Evolutionary conservation across 129 eudicot genomes (phyloP).

Genomic region (Sambucus nigra): DNA sequence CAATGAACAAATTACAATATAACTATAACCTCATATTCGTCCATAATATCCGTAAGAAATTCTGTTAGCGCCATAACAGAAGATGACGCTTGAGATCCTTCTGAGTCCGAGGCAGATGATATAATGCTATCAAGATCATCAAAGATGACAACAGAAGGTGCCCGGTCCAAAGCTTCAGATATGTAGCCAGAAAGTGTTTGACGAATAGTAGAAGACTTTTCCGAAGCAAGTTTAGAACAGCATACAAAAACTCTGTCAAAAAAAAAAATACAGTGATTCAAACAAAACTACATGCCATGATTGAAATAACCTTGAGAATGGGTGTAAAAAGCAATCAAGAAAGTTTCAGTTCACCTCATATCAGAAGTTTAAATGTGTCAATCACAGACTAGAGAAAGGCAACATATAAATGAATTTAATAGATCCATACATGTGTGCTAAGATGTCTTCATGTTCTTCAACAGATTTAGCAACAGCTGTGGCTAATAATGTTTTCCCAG

Average conservation of each 20-base stretch:
- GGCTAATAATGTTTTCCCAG: slow-evolving; percentile 90
- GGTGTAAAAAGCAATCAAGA: neutral
- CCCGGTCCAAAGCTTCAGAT: slow-evolving; percentile 89
- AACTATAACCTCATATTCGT: slow-evolving; percentile 72
- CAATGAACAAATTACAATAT: slow-evolving; percentile 5
- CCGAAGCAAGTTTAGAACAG: slow-evolving; percentile 72
- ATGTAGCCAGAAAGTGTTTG: slow-evolving; percentile 64
- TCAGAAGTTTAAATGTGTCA: neutral
- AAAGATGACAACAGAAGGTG: slow-evolving; percentile 72
- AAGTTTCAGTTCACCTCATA: neutral
- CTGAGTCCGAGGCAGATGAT: slow-evolving; percentile 50
- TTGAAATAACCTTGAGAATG: neutral
- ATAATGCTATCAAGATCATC: slow-evolving; percentile 94
- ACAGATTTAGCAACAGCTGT: slow-evolving; percentile 64
- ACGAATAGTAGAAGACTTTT: slow-evolving; percentile 63
- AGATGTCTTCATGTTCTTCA: slow-evolving; percentile 55
- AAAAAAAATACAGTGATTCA: slow-evolving; percentile 9
- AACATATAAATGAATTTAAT: neutral
- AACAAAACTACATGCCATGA: slow-evolving; percentile 3
- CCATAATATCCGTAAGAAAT: slow-evolving; percentile 65
- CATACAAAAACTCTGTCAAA: slow-evolving; percentile 56
- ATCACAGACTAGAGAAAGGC: slow-evolving; percentile 7
- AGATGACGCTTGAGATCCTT: slow-evolving; percentile 69
- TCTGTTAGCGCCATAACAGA: slow-evolving; percentile 54
- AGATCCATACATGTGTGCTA: slow-evolving; percentile 69